Conservation (phyloP, 2,329 filamentous ascomycete genomes). For the Stachybotrys chlorohalonatus region DNA sequence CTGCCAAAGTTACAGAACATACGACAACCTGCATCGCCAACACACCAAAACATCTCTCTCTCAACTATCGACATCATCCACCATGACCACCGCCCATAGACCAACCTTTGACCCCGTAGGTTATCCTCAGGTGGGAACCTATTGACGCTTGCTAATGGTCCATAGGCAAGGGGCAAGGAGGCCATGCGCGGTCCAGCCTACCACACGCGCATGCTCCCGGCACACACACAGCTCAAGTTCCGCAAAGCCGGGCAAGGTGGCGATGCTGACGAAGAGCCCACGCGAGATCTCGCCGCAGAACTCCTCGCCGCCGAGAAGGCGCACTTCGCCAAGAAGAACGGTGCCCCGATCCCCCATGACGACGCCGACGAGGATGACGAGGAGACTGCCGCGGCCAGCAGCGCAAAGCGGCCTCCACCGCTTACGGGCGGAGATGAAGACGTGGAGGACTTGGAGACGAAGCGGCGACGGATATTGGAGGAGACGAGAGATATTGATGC, state of each 20-base stretch:
- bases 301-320: conserved; percentile 80
- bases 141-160: conserved; percentile 2
- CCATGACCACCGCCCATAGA: conserved; percentile 63
- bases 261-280: conserved; percentile 57
- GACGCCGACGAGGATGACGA: conserved; percentile 42
- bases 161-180: conserved; percentile 83
- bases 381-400: conserved; percentile 22
- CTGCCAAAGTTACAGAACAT: no score
- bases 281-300: conserved; percentile 79
- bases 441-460: conserved; percentile 71
- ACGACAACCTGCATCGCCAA: no score
- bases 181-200: conserved; percentile 87
- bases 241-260: conserved; percentile 83
- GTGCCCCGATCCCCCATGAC: conserved; percentile 32
- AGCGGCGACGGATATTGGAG: conserved; percentile 77
- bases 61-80: not conserved
- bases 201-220: conserved; percentile 90
- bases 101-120: conserved; percentile 92
- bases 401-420: conserved; percentile 50
- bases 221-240: conserved; percentile 87
- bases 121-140: not conserved
- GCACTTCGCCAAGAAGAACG: conserved; percentile 77
- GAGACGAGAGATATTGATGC: conserved; percentile 85
- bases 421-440: conserved; percentile 34
- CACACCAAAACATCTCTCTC: not conserved